Base-by-base conservation (phyloP, 2,329 filamentous ascomycete genomes). In the Paecilomyces fulvus region DNA sequence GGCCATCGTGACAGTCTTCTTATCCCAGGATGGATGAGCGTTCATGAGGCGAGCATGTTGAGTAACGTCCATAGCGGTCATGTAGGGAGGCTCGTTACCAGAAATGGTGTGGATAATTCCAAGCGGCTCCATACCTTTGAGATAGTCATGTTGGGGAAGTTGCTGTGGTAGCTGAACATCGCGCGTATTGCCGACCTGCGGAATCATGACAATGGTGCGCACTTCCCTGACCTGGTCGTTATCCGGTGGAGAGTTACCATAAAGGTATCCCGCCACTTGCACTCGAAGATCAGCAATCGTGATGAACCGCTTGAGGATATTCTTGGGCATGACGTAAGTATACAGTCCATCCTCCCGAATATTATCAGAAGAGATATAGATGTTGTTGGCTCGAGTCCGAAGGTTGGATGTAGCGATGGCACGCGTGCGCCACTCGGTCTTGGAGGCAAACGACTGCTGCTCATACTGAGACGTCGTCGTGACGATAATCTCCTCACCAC, bases 291-390 rank as follows among this genome's bases (percentile, higher is more conserved):
- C 94, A 51, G 94, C 88, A 68, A 99, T 95, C 23, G 90, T 94
- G 76, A 99, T 97, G 80, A 99, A 99, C 62, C 90, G 89, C 81
- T 96, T 96, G 66, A 99, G 82, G 52, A 99, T 87, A 72, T 99
- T 99, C 83, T 97, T 99, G 0, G 94, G 94, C 90, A 99, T 96
- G 67, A 99, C 89, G 67, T 97, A 99, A 0, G 92, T 99, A 69
- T 89, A 88, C 66, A 86, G 82, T 43, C 92, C 90, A 58, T 96
- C 91, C 61, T 94, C 84, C 55, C 91, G 89, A 62, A 92, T 89
- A 70, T 97, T 94, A 55, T 96, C 91, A 0, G 92, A 94, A 7
- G 94, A 96, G 64, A 99, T 95, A 73, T 97, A 99, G 67, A 99
- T 96, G 75, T 99, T 96, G 81, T 97, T 99, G 52, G 94, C 85